phyloP scores from a whole-genome alignment of 805 yeast species.

The Myxozyma vanderwaltii region DNA sequence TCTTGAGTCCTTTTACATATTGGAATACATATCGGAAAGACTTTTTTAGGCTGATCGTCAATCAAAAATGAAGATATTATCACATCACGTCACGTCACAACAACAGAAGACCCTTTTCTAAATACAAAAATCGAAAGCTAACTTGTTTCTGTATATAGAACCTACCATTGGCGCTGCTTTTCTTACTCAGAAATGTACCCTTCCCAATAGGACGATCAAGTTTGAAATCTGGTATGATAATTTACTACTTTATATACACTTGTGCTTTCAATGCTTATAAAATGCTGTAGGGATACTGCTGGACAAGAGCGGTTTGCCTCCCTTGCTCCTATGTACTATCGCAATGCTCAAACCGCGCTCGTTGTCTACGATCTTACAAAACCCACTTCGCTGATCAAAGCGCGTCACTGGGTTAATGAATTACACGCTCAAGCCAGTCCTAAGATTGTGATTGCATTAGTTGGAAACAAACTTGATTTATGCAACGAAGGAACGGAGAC shows the following conservation, averaged over 20 bases:
- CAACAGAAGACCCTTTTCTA: too few relatives aligned
- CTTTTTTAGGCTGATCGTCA: too few relatives aligned
- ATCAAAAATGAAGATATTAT: too few relatives aligned
- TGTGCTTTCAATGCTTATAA: neutral
- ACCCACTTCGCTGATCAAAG: conserved; percentile 94
- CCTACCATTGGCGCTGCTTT: conserved; percentile 99
- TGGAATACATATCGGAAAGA: too few relatives aligned
- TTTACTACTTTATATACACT: too few relatives aligned
- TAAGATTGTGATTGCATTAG: conserved; percentile 87
- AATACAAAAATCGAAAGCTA: too few relatives aligned
- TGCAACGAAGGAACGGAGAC: conserved; percentile 44
- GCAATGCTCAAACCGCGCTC: conserved; percentile 97
- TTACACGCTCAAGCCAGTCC: conserved; percentile 93
- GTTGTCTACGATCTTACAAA: conserved; percentile 95
- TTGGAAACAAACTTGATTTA: conserved; percentile 88
- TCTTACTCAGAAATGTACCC: conserved; percentile 87
- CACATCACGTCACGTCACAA: neutral
- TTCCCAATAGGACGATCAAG: conserved; percentile 83
- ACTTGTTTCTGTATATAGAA: conserved; percentile 47
- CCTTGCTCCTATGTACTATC: conserved; percentile 94
- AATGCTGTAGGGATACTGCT: conserved; percentile 72
- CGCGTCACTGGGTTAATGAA: conserved; percentile 97
- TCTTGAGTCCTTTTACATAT: too few relatives aligned
- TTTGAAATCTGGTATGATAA: conserved; percentile 83
- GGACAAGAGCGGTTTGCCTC: conserved; percentile 97